These are phyloP conservation scores for Fusarium poae DNA, from an alignment of 2,329 filamentous ascomycete genomes.

Conservation along the genomic window DNA sequence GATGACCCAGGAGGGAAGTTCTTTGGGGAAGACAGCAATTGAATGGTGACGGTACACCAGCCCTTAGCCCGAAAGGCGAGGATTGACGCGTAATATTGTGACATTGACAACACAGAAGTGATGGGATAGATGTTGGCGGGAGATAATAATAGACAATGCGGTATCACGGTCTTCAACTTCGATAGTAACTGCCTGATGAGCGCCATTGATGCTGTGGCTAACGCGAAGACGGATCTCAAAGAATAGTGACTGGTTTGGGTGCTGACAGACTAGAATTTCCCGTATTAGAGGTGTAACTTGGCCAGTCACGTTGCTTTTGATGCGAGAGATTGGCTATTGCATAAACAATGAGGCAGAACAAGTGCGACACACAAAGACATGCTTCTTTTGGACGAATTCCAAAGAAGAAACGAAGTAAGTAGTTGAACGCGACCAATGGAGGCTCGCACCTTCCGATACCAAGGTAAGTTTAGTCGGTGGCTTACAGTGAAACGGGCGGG, in stretches of 20 bases:
- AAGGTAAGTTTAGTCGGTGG: constrained; percentile 19
- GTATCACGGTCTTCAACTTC: not conserved
- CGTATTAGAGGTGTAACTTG: constrained; percentile 16
- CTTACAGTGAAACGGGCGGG: constrained; percentile 37
- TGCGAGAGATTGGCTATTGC: constrained; percentile 10
- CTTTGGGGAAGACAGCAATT: constrained; percentile 12
- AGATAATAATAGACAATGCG: constrained; percentile 26
- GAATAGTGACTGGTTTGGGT: constrained; percentile 8
- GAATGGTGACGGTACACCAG: constrained; percentile 26
- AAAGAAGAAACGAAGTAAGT: constrained; percentile 13
- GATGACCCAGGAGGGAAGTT: constrained; percentile 20
- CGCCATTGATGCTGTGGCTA: constrained; percentile 43
- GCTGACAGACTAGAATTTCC: constrained; percentile 19
- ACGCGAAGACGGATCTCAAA: constrained; percentile 7
- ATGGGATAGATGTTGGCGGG: not conserved
- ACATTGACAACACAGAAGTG: constrained; percentile 24
- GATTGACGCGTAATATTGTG: constrained; percentile 30
- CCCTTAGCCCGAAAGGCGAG: constrained; percentile 31
- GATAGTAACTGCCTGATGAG: not conserved
- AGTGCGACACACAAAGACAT: constrained; percentile 17
- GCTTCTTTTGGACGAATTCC: constrained; percentile 1
- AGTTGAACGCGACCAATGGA: constrained; percentile 5
- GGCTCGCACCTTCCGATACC: constrained; percentile 23
- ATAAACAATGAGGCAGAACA: constrained; percentile 3
- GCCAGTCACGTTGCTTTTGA: constrained; percentile 18